Evolutionary conservation across 768 basidiomycete genomes (phyloP).

Genomic region (Boletales sp.): DNA sequence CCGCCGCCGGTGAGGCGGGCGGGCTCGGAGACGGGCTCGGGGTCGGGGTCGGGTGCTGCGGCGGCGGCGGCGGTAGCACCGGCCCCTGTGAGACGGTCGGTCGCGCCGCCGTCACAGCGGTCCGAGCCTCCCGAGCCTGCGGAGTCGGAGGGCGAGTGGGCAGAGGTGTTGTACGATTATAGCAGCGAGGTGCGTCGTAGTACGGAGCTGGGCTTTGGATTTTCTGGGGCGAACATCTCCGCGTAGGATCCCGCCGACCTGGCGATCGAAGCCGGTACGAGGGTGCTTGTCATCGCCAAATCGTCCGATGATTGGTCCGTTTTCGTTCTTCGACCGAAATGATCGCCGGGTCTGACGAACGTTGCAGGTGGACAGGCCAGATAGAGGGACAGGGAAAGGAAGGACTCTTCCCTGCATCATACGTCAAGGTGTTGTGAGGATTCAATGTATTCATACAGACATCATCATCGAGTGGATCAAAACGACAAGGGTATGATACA

Average conservation of each 20-base stretch:
- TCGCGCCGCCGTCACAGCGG: too few species aligned
- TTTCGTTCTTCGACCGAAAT: background rate
- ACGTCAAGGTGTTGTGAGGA: slow-evolving; percentile 54
- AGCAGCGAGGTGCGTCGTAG: slow-evolving; percentile 46
- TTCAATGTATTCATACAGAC: background rate
- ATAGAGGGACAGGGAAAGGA: slow-evolving; percentile 53
- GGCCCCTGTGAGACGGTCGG: too few species aligned
- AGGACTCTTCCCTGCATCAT: slow-evolving; percentile 66
- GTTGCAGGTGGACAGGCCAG: slow-evolving; percentile 64
- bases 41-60: background rate
- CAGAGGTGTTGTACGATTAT: slow-evolving; percentile 75
- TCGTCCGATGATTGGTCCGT: slow-evolving; percentile 76
- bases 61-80: slow-evolving; percentile 8
- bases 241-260: slow-evolving; percentile 68
- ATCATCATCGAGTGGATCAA: slow-evolving; percentile 18
- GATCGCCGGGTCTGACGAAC: background rate
- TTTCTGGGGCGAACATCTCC: background rate
- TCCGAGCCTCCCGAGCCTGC: slow-evolving; percentile 20
- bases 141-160: slow-evolving; percentile 63
- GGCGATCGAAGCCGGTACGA: slow-evolving; percentile 49
- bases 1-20: slow-evolving; percentile 51
- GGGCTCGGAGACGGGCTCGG: slow-evolving; percentile 14
- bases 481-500: slow-evolving; percentile 27
- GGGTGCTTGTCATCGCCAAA: slow-evolving; percentile 59
- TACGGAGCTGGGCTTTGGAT: too few species aligned